Evolutionary conservation across 345 rosid genomes (phyloP).

Genomic region (Salix udensis): DNA sequence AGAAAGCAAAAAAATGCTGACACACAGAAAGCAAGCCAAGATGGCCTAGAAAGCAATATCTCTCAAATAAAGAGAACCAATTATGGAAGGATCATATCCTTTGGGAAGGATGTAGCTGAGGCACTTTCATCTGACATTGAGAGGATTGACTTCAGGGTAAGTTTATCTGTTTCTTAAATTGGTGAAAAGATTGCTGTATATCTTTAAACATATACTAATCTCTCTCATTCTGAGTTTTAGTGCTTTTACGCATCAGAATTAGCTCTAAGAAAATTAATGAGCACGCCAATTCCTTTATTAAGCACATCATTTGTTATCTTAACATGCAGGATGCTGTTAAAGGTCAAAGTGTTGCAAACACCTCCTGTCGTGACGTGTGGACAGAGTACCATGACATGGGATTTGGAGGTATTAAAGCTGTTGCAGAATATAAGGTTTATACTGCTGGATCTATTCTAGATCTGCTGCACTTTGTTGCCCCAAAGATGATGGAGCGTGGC

Average conservation of each 20-base stretch:
- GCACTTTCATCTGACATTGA: conserved; percentile 58
- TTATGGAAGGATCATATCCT: conserved; percentile 87
- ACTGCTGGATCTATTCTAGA: conserved; percentile 67
- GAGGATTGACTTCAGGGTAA: conserved; percentile 80
- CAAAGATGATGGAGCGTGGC: conserved; percentile 92
- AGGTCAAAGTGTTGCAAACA: conserved; percentile 61
- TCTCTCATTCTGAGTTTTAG: conserved; percentile 2
- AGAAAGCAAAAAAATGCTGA: conserved; percentile 44
- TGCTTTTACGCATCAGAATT: neutral
- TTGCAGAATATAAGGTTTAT: conserved; percentile 73
- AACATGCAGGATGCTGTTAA: conserved; percentile 71
- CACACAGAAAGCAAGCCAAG: conserved; percentile 23
- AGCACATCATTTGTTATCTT: neutral
- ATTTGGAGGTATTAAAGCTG: conserved; percentile 70
- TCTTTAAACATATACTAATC: neutral
- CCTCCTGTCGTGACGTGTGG: conserved; percentile 79
- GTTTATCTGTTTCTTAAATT: conserved; percentile 13
- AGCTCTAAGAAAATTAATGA: neutral
- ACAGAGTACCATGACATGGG: conserved; percentile 97
- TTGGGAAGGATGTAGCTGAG: conserved; percentile 76
- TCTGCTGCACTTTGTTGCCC: conserved; percentile 79
- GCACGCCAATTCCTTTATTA: neutral
- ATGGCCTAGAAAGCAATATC: conserved; percentile 27
- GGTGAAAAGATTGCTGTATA: neutral
- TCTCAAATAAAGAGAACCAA: conserved; percentile 41